These are phyloP conservation scores for Miscanthus lutarioriparius DNA, from an alignment of 176 grass and related monocot genomes.

Conservation along the genomic window DNA sequence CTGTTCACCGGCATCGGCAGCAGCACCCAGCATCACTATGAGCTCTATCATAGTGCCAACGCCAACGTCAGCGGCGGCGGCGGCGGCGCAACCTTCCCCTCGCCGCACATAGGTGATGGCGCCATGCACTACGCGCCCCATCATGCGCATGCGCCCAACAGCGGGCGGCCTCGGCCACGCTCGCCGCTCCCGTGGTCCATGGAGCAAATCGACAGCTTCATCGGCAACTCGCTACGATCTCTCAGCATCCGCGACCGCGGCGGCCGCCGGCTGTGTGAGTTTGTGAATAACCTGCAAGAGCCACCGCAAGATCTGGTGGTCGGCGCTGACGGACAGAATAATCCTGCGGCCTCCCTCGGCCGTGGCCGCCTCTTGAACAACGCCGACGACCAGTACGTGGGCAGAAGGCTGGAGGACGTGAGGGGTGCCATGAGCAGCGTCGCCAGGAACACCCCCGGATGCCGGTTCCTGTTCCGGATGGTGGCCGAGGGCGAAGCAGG, in stretches of 20 bases:
- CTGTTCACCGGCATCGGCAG: background rate
- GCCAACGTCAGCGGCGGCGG: background rate
- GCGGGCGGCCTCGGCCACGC: too few species aligned
- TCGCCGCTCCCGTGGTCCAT: background rate
- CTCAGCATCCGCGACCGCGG: background rate
- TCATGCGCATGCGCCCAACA: background rate
- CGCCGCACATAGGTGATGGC: background rate
- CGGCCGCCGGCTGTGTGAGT: background rate
- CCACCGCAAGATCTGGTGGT: background rate
- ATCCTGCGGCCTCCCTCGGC: too few species aligned
- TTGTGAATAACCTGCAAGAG: background rate
- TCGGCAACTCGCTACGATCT: background rate
- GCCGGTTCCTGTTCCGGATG: constrained; percentile 9
- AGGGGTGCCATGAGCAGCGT: background rate
- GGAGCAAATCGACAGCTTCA: background rate
- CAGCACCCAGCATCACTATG: background rate
- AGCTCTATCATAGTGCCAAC: background rate
- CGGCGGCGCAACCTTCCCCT: background rate
- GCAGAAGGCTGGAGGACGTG: background rate
- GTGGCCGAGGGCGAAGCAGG: background rate
- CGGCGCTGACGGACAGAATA: background rate
- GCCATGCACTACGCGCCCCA: background rate
- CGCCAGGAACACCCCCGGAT: background rate
- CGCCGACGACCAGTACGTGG: background rate
- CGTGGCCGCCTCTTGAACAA: background rate